A percentile compares a stretch with the other conserved stretches of the same genome.
phyloP scores from a whole-genome alignment of 2,329 filamentous ascomycete species.

The Botryotinia narcissicola region DNA sequence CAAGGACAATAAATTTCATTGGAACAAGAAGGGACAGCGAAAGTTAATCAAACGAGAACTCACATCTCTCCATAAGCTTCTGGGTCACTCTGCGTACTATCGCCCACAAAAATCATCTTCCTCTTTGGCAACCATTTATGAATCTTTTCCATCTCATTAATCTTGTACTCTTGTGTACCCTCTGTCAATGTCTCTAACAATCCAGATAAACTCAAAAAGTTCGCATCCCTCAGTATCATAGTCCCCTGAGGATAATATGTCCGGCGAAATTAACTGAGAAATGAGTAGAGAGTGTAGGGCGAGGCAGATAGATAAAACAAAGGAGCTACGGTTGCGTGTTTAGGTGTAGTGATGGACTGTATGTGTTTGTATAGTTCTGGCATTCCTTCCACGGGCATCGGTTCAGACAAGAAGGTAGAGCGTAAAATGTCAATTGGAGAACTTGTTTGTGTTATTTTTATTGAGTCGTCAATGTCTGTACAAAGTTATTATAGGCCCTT shows the following conservation, averaged over 20 bases:
- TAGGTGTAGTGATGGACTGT: conserved; percentile 48
- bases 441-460: conserved; percentile 84
- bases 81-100: conserved; percentile 88
- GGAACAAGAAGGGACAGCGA: neutral
- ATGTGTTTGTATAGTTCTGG: conserved; percentile 75
- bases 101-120: conserved; percentile 81
- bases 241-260: conserved; percentile 73
- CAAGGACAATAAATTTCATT: neutral
- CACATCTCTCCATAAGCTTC: conserved; percentile 84
- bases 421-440: conserved; percentile 77
- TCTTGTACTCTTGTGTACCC: conserved; percentile 83
- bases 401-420: conserved; percentile 77
- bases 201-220: conserved; percentile 80
- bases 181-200: conserved; percentile 76
- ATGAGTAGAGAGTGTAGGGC: conserved; percentile 90
- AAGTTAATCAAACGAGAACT: conserved; percentile 33
- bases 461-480: conserved; percentile 87
- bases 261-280: conserved; percentile 72
- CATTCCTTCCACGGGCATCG: conserved; percentile 74
- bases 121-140: conserved; percentile 74
- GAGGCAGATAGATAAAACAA: conserved; percentile 95
- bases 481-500: conserved; percentile 24
- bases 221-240: conserved; percentile 79
- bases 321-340: conserved; percentile 51
- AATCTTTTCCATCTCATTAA: conserved; percentile 74